These are phyloP conservation scores for Septoria petroselini DNA, from an alignment of 2,329 filamentous ascomycete genomes.

Conservation along the genomic window DNA sequence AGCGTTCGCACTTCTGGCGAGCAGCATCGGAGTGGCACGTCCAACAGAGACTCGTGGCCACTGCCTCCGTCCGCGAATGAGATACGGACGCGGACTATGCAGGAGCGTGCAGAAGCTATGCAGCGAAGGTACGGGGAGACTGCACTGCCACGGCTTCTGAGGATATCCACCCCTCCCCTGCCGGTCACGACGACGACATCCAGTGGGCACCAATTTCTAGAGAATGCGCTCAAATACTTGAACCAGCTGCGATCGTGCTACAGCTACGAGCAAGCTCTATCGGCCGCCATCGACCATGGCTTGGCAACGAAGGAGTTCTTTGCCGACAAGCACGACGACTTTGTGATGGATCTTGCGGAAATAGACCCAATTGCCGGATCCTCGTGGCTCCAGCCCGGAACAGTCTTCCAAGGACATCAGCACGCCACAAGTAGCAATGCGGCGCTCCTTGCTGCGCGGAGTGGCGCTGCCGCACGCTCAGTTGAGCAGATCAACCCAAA, in stretches of 20 bases:
- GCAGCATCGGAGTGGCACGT: slow-evolving; percentile 19
- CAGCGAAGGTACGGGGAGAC: slow-evolving; percentile 38
- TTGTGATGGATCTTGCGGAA: slow-evolving; percentile 54
- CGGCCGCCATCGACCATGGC: slow-evolving; percentile 52
- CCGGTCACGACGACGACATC: slow-evolving; percentile 19
- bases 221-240: slow-evolving; percentile 61
- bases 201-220: slow-evolving; percentile 42
- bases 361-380: slow-evolving; percentile 53
- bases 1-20: slow-evolving; percentile 18
- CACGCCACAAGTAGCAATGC: slow-evolving; percentile 47
- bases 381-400: slow-evolving; percentile 62
- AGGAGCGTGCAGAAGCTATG: slow-evolving; percentile 37
- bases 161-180: slow-evolving; percentile 31
- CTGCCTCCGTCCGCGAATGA: slow-evolving; percentile 28
- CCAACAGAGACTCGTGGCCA: slow-evolving; percentile 27
- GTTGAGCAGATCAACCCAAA: slow-evolving; percentile 38
- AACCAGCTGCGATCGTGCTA: slow-evolving; percentile 55
- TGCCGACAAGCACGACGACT: slow-evolving; percentile 54
- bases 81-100: slow-evolving; percentile 22
- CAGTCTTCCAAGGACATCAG: slow-evolving; percentile 60
- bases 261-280: slow-evolving; percentile 54
- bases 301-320: slow-evolving; percentile 55
- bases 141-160: slow-evolving; percentile 33
- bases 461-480: slow-evolving; percentile 21
- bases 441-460: slow-evolving; percentile 22